Evolutionary conservation across 2,329 filamentous ascomycete genomes (phyloP), one percentile per base, ranked within the genome.

Genomic region (Hirsutella minnesotensis): DNA sequence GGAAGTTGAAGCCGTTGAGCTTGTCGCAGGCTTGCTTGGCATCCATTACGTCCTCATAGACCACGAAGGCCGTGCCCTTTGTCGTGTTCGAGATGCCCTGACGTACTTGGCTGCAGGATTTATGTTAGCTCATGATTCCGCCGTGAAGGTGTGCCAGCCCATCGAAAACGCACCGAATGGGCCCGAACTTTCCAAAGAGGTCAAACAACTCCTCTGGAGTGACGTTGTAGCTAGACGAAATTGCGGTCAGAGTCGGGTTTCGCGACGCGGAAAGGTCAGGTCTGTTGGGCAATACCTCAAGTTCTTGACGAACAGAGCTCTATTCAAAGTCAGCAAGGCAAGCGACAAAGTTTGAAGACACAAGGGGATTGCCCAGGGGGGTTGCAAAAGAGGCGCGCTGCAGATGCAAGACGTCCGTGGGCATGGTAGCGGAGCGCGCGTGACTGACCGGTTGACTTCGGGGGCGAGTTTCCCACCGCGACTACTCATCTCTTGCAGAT

Each of bases 261-360:
- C 7, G 24, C 24, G 24, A 27, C 24, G 24, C 7, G 12, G 24
- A 7, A 27, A 27, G 24, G 12, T 27, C 24, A 7, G 24, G 12
- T 27, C 24, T 27, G n/a, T n/a, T n/a, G 12, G 22, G 21, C 39
- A 24, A 54, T 67, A 94, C 87, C 86, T 94, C 73, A 96, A 79
- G 79, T 98, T 96, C 86, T 96, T 96, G 61, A 96, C 90, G 79
- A 96, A 96, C 74, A 98, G 86, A 83, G 92, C 90, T 82, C 90
- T 95, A 55, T 50, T n/a, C 39, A 42, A 5, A 20, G 63, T 68
- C 53, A 68, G 64, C 49, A 38, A 18, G 27, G 39, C 41, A 18
- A 29, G 8, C 31, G n/a, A 19, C 33, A 18, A 16, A 3, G 15
- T 9, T n/a, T 9, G 16, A n/a, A 35, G 33, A 18, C 33, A 35